Conservation (phyloP, 495 filamentous ascomycete genomes). For the Tuber indicum region DNA sequence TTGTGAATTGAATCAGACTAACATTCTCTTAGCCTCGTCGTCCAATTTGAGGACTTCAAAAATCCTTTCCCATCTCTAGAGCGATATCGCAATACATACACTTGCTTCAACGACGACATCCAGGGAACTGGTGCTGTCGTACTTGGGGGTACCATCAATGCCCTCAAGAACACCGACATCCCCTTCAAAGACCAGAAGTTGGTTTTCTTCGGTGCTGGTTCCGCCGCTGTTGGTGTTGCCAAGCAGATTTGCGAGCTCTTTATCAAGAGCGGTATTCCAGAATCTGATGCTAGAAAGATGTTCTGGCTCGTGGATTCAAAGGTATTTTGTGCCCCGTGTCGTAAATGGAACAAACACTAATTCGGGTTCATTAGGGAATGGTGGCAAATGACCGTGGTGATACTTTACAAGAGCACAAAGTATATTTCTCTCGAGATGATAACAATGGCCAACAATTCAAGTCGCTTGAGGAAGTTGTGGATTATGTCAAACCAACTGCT, state of each 20-base stretch:
- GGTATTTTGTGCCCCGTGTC: slow-evolving; percentile 22
- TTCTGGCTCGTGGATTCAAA: slow-evolving; percentile 97
- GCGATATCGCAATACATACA: slow-evolving; percentile 77
- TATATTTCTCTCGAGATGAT: slow-evolving; percentile 90
- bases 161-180: slow-evolving; percentile 78
- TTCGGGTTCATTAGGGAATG: slow-evolving; percentile 55
- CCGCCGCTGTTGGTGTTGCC: slow-evolving; percentile 91
- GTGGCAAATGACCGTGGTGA: slow-evolving; percentile 92
- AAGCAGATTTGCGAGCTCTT: slow-evolving; percentile 96
- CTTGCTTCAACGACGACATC: slow-evolving; percentile 98
- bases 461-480: slow-evolving; percentile 83
- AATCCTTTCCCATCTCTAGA: slow-evolving; percentile 92
- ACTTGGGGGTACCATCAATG: slow-evolving; percentile 87
- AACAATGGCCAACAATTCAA: slow-evolving; percentile 87
- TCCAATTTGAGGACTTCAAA: slow-evolving; percentile 99
- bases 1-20: slow-evolving; percentile 35
- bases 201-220: slow-evolving; percentile 93
- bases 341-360: background rate
- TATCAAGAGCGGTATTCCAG: slow-evolving; percentile 84
- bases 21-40: slow-evolving; percentile 61
- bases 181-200: slow-evolving; percentile 85
- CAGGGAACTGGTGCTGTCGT: slow-evolving; percentile 97
- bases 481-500: slow-evolving; percentile 88
- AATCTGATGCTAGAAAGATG: slow-evolving; percentile 78
- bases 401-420: slow-evolving; percentile 90